Evolutionary conservation across 345 rosid species (phyloP), one percentile per base, ranked within the genome.

Genomic region (Corchorus capsularis): DNA sequence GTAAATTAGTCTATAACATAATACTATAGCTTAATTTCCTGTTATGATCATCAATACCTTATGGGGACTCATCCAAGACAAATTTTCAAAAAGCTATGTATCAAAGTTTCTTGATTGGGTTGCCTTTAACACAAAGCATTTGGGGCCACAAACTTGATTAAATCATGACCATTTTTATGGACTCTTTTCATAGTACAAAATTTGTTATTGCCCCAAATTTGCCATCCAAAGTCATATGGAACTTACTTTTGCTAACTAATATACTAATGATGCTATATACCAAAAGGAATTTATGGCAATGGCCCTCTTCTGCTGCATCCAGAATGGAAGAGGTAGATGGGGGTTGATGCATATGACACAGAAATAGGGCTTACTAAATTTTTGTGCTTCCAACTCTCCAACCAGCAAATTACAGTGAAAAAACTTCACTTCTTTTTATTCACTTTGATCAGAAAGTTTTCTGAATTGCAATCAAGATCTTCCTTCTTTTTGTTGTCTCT

Each of bases 101-200:
- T 35, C 63, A 54, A 41, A 81, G 73, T 47, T 39, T 69, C 81
- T 71, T 35, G 32, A 77, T 68, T n/a, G 16, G 78, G 73, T 20
- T 37, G 73, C 73, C 69, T 71, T 72, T 4, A 60, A 66, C 63
- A 27, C 63, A 27, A 47, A 35, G 32, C 17, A 53, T 14, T 6
- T 4, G 39, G 69, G 78, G 22, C 67, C 83, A 73, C 83, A 52
- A 52, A 46, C 67, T 69, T 80, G 65, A 43, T 80, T 52, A 57
- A 11, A 62, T 72, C 22, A 54, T 72, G 68, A 47, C 62, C 68
- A 50, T 49, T 6, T 52, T 56, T 11, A 64, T 62, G 27, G 75
- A 4, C 57, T 9, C 46, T 47, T 2, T 3, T 39, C 56, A 13
- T 41, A 11, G 63, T 54, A 35, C 55, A 53, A 35, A 53, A 17